Conservation (phyloP, 257 asterid genomes). For the Jasminum sambac region DNA sequence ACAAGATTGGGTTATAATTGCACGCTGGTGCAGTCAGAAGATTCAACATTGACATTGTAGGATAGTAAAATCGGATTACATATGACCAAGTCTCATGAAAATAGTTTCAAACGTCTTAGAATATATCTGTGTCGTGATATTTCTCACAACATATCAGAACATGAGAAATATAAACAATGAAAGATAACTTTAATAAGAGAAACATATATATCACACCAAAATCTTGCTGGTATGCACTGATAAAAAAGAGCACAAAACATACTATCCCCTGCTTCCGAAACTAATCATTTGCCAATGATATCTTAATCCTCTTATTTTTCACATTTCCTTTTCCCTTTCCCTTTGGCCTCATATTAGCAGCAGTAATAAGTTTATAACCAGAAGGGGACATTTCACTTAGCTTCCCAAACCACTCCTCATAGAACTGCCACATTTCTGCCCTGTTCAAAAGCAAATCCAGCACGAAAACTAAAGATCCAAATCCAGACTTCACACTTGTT, state of each 20-base stretch:
- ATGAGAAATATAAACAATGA: neutral
- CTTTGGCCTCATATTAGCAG: slow-evolving; percentile 64
- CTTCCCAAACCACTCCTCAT: slow-evolving; percentile 78
- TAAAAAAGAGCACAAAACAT: slow-evolving; percentile 12
- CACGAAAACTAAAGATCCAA: slow-evolving; percentile 1
- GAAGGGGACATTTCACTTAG: slow-evolving; percentile 56
- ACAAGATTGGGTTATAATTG: too few species aligned
- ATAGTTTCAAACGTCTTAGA: too few species aligned
- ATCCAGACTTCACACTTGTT: slow-evolving; percentile 7
- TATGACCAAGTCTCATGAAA: too few species aligned
- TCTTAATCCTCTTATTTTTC: slow-evolving; percentile 41
- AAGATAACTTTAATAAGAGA: neutral
- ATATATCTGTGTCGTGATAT: too few species aligned
- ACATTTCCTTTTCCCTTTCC: slow-evolving; percentile 18
- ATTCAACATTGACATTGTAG: too few species aligned
- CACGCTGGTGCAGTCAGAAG: too few species aligned
- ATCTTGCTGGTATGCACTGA: neutral
- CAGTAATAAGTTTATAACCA: slow-evolving; percentile 67
- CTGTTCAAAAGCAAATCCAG: slow-evolving; percentile 35
- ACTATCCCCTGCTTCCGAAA: slow-evolving; percentile 3
- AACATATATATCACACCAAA: neutral
- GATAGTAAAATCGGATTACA: too few species aligned
- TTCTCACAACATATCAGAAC: neutral
- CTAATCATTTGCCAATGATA: slow-evolving; percentile 1
- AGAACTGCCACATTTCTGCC: slow-evolving; percentile 78